Conservation (phyloP, 805 yeast genomes). For the Isabelozyma pseudorhagii region DNA sequence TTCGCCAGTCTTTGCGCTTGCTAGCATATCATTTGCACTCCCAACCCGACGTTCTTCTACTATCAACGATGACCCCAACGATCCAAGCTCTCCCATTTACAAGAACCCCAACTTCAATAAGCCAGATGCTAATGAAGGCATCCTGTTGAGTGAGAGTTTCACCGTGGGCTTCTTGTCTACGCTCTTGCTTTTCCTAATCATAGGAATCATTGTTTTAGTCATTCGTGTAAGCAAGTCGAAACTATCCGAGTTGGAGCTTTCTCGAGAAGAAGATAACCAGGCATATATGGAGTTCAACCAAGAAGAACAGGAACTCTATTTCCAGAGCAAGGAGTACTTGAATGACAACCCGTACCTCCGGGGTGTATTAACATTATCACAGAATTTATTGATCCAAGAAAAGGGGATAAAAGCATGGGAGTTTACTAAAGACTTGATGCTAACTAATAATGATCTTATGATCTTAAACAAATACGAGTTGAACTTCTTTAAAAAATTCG, state of each 20-base stretch:
- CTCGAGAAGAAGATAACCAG: constrained; percentile 56
- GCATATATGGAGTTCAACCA: constrained; percentile 61
- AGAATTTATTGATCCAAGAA: constrained; percentile 69
- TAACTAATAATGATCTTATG: constrained; percentile 52
- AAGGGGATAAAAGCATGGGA: constrained; percentile 92
- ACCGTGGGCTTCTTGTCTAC: not conserved
- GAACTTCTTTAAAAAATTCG: constrained; percentile 54
- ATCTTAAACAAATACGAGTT: constrained; percentile 67
- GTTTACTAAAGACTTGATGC: constrained; percentile 57
- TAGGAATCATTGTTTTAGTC: not conserved
- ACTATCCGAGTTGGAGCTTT: constrained; percentile 28
- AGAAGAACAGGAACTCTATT: constrained; percentile 66
- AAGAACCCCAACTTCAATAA: not conserved
- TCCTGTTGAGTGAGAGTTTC: not conserved
- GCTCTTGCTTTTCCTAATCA: not conserved
- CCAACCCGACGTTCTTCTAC: not conserved
- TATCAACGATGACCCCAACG: not conserved
- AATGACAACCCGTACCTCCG: constrained; percentile 28
- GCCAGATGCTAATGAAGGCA: not conserved
- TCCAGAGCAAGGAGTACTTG: constrained; percentile 56
- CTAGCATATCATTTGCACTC: not conserved
- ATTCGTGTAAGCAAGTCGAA: not conserved
- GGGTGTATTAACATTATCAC: constrained; percentile 53
- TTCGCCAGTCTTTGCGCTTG: not conserved
- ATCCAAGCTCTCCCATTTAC: not conserved